Percentiles rank a stretch among this genome's conserved stretches.
Conservation (phyloP, 2,329 filamentous ascomycete species). For the Diplocarpon mali region DNA sequence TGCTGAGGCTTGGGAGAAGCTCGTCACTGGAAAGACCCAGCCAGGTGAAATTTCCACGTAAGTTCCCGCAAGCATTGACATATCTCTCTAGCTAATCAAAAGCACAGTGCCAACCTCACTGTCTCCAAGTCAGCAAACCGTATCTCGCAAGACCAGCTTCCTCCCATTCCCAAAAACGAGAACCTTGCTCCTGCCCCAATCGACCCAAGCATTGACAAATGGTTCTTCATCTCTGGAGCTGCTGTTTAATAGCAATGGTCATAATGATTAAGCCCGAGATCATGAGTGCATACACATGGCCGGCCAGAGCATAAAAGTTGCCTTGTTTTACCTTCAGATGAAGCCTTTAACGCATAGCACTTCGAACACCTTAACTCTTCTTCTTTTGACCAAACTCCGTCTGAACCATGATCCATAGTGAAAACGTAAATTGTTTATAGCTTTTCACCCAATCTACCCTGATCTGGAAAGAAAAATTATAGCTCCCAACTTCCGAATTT, state of each 20-base stretch:
- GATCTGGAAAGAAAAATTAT: neutral
- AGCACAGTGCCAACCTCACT: conserved; percentile 65
- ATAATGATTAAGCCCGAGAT: neutral
- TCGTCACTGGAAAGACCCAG: conserved; percentile 81
- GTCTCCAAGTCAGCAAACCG: conserved; percentile 64
- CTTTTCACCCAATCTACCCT: no score
- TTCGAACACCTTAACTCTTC: conserved; percentile 2
- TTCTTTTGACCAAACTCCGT: no score
- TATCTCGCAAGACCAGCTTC: conserved; percentile 57
- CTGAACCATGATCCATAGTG: no score
- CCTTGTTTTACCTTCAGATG: conserved; percentile 7
- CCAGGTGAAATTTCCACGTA: conserved; percentile 73
- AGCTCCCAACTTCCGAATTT: neutral
- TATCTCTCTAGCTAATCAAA: conserved; percentile 23
- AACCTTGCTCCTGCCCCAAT: conserved; percentile 78
- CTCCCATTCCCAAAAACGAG: conserved; percentile 68
- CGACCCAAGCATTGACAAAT: conserved; percentile 97
- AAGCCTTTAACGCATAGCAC: conserved; percentile 1
- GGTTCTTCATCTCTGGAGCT: conserved; percentile 99
- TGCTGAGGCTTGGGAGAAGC: conserved; percentile 90
- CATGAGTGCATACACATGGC: conserved; percentile 7
- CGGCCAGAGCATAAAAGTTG: conserved; percentile 9
- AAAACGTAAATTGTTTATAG: no score
- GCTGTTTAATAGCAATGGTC: conserved; percentile 48
- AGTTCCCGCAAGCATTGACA: conserved; percentile 30